These are phyloP conservation scores for Monosporascus sp. DNA, from an alignment of 2,329 filamentous ascomycete species.

Conservation along the genomic window DNA sequence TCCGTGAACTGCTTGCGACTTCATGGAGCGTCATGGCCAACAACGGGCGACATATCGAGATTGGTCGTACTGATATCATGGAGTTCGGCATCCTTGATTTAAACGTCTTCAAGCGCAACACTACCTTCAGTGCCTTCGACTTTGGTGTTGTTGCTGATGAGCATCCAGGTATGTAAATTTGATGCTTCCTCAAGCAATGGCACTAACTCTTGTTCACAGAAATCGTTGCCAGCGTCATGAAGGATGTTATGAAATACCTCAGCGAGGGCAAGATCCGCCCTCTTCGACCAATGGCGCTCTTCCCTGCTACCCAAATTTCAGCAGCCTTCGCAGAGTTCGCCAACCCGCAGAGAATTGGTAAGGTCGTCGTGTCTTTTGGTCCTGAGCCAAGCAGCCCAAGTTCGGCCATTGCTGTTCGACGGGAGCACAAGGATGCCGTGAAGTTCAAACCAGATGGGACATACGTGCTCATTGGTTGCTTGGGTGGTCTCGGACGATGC, in stretches of 20 bases:
- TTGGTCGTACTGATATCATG: slow-evolving; percentile 9
- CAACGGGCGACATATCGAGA: slow-evolving; percentile 6
- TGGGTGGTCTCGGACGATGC: slow-evolving; percentile 29
- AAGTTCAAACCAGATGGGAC: slow-evolving; percentile 15
- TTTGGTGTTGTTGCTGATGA: slow-evolving; percentile 8
- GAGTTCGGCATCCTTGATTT: slow-evolving; percentile 7
- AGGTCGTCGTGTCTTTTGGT: slow-evolving; percentile 8
- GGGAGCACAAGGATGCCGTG: slow-evolving; percentile 4
- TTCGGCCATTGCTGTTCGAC: slow-evolving; percentile 1
- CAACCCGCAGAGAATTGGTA: slow-evolving; percentile 12
- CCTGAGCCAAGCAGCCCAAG: not conserved
- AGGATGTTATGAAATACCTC: slow-evolving; percentile 9
- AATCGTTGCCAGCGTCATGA: slow-evolving; percentile 10
- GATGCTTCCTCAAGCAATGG: not conserved
- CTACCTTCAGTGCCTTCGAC: slow-evolving; percentile 10
- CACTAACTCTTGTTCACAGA: slow-evolving; percentile 3
- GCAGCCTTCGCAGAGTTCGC: slow-evolving; percentile 10
- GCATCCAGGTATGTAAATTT: slow-evolving; percentile 2
- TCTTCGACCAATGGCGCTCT: slow-evolving; percentile 8
- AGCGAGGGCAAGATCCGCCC: slow-evolving; percentile 8
- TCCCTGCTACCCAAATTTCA: slow-evolving; percentile 3
- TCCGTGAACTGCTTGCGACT: slow-evolving; percentile 14
- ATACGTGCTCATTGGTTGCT: slow-evolving; percentile 29
- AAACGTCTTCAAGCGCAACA: slow-evolving; percentile 10
- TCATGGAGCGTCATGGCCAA: slow-evolving; percentile 8